These are phyloP conservation scores for Acacia concinna DNA, from an alignment of 331 rosid species.

Conservation along the genomic window DNA sequence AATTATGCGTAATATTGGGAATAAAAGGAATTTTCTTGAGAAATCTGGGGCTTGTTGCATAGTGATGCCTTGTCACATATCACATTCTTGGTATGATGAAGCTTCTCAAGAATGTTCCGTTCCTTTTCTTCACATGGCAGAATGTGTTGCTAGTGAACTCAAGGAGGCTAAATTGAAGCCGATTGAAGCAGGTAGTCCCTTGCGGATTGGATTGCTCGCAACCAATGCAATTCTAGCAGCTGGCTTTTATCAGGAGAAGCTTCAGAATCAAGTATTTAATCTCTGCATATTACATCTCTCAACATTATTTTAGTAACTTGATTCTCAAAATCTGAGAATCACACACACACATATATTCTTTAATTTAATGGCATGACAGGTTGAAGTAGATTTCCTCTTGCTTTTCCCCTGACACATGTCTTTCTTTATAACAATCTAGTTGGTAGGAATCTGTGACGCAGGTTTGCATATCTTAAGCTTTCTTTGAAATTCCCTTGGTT, in stretches of 20 bases:
- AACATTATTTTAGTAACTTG: neutral
- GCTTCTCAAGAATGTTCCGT: slow-evolving; percentile 66
- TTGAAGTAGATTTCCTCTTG: neutral
- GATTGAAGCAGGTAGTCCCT: slow-evolving; percentile 74
- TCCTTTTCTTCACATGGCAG: slow-evolving; percentile 73
- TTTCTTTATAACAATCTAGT: neutral
- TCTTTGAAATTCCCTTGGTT: slow-evolving; percentile 1
- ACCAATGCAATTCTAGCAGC: slow-evolving; percentile 60
- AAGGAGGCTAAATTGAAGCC: slow-evolving; percentile 86
- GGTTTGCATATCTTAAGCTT: neutral
- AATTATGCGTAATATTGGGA: slow-evolving; percentile 54
- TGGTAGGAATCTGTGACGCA: neutral
- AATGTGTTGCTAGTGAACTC: slow-evolving; percentile 78
- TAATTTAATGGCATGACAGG: neutral
- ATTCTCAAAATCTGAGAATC: neutral
- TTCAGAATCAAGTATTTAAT: slow-evolving; percentile 68
- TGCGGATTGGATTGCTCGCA: slow-evolving; percentile 74
- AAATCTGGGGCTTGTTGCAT: slow-evolving; percentile 70
- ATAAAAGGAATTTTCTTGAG: slow-evolving; percentile 67
- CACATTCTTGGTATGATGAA: slow-evolving; percentile 82
- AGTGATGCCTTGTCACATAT: slow-evolving; percentile 82
- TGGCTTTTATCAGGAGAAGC: slow-evolving; percentile 75
- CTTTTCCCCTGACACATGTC: neutral
- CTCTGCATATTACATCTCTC: neutral
- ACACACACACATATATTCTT: neutral